Evolutionary conservation across 2,329 filamentous ascomycete species (phyloP).

Genomic region (Scedosporium apiospermum): DNA sequence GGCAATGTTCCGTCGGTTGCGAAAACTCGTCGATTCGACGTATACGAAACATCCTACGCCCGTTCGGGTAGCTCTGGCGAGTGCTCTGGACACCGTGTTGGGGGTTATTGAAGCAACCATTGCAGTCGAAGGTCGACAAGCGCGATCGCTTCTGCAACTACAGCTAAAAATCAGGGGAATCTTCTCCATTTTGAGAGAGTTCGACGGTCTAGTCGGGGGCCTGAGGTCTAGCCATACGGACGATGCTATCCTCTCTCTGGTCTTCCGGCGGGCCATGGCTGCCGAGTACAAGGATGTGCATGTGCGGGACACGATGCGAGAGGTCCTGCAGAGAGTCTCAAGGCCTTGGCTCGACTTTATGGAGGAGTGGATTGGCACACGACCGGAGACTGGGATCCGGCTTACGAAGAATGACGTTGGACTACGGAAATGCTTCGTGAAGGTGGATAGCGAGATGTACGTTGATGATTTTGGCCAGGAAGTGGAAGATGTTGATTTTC

Average conservation of each 20-base stretch:
- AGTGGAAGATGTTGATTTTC: slow-evolving; percentile 48
- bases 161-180: slow-evolving; percentile 39
- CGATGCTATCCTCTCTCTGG: slow-evolving; percentile 49
- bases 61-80: slow-evolving; percentile 42
- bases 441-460: slow-evolving; percentile 42
- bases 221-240: slow-evolving; percentile 39
- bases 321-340: slow-evolving; percentile 55
- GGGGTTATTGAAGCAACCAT: slow-evolving; percentile 39
- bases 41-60: slow-evolving; percentile 34
- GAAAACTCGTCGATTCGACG: slow-evolving; percentile 34
- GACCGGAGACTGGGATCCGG: slow-evolving; percentile 44
- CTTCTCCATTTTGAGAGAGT: slow-evolving; percentile 37
- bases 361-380: slow-evolving; percentile 67
- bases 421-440: slow-evolving; percentile 49
- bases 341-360: slow-evolving; percentile 58
- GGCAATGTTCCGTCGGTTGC: slow-evolving; percentile 35
- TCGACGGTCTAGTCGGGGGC: slow-evolving; percentile 40
- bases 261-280: slow-evolving; percentile 53
- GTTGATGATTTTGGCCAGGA: slow-evolving; percentile 51
- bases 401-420: slow-evolving; percentile 36
- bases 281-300: slow-evolving; percentile 54
- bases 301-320: slow-evolving; percentile 54
- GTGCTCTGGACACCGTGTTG: slow-evolving; percentile 37
- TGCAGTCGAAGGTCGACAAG: slow-evolving; percentile 28
- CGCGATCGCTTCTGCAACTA: slow-evolving; percentile 42